Evolutionary conservation across 192 early-diverging fungal genomes (phyloP).

Genomic region (Rhizoclosmatium globosum): DNA sequence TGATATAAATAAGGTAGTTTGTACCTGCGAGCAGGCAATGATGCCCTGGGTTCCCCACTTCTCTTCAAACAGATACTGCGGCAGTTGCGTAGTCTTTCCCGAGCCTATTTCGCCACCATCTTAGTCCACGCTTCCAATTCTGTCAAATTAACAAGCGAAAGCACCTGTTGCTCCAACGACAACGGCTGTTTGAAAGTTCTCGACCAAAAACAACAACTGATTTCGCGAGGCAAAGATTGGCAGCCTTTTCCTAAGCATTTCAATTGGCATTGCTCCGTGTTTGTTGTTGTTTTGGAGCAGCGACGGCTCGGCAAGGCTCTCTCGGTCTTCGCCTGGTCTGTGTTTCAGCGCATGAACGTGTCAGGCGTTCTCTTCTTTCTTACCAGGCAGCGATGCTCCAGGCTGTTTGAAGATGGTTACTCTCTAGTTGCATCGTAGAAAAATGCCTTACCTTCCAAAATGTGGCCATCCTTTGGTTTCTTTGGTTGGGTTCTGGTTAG

Average conservation of each 20-base stretch:
- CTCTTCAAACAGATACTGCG: slow-evolving; percentile 80
- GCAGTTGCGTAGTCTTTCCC: slow-evolving; percentile 85
- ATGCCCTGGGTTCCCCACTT: slow-evolving; percentile 72
- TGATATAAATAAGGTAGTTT: neutral
- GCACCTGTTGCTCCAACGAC: slow-evolving; percentile 78
- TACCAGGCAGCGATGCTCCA: slow-evolving; percentile 3
- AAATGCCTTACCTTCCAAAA: slow-evolving; percentile 13
- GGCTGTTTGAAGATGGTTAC: neutral
- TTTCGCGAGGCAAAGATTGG: slow-evolving; percentile 44
- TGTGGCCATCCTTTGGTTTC: neutral
- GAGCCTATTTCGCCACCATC: slow-evolving; percentile 35
- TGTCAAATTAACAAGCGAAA: neutral
- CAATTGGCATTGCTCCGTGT: slow-evolving; percentile 18
- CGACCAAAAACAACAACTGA: slow-evolving; percentile 72
- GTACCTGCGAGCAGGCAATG: slow-evolving; percentile 80
- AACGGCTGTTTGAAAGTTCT: slow-evolving; percentile 73
- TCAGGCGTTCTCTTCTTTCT: too few relatives aligned
- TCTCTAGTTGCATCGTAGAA: neutral
- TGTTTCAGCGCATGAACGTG: too few relatives aligned
- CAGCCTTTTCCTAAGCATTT: slow-evolving; percentile 15
- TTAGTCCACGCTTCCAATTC: neutral
- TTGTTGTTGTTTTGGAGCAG: neutral
- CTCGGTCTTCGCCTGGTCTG: slow-evolving; percentile 9
- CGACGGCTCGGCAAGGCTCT: neutral
- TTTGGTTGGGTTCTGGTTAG: neutral